These are phyloP conservation scores for Amphicarpaea edgeworthii DNA, from an alignment of 306 rosid genomes.

Conservation along the genomic window DNA sequence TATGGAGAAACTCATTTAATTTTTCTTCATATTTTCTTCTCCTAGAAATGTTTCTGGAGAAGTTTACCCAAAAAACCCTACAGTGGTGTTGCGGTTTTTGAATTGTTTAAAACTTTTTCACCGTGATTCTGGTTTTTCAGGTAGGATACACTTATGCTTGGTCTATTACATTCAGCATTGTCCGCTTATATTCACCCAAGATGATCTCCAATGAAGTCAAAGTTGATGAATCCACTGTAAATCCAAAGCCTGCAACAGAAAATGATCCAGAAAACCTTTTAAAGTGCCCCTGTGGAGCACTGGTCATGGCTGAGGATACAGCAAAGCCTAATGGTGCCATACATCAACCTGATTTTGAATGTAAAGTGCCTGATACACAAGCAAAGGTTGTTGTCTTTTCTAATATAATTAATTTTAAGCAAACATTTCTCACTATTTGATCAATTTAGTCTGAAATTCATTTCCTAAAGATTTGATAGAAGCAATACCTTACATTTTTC, in stretches of 20 bases:
- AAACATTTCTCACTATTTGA: neutral
- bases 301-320: neutral
- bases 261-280: conserved; percentile 29
- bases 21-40: too few species aligned
- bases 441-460: neutral
- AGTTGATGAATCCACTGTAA: conserved; percentile 22
- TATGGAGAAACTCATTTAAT: too few species aligned
- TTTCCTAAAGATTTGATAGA: neutral
- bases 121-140: conserved; percentile 34
- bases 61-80: too few species aligned
- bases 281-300: conserved; percentile 18
- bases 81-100: neutral
- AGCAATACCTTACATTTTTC: neutral
- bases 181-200: conserved; percentile 45
- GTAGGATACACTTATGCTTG: conserved; percentile 50
- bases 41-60: too few species aligned
- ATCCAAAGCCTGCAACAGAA: conserved; percentile 14
- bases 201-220: neutral
- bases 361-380: conserved; percentile 20
- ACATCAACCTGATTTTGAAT: conserved; percentile 38
- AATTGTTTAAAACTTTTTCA: neutral
- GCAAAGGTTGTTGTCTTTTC: conserved; percentile 43
- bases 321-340: conserved; percentile 26
- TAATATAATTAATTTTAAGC: neutral
- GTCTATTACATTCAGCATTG: conserved; percentile 50